A percentile compares a stretch with the other conserved stretches of the same genome.
Evolutionary conservation across 345 rosid species (phyloP).

Genomic region (Salix arbutifolia): DNA sequence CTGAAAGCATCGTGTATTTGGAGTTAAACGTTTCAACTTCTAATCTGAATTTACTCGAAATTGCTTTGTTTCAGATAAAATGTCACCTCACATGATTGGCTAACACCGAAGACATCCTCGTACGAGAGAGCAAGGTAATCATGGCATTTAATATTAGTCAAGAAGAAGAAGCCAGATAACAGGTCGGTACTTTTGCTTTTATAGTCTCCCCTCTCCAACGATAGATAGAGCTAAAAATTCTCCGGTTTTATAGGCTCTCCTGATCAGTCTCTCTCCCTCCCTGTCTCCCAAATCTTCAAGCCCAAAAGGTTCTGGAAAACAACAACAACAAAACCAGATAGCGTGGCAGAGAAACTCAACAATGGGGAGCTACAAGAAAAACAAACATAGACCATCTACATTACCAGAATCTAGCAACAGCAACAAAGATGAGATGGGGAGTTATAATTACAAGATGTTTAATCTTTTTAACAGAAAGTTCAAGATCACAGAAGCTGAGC

Average conservation of each 20-base stretch:
- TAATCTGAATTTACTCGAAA: no score
- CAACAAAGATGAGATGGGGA: slow-evolving; percentile 14
- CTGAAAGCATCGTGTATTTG: no score
- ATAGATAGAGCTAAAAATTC: slow-evolving; percentile 41
- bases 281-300: background rate
- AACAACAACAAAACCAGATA: background rate
- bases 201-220: slow-evolving; percentile 8
- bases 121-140: background rate
- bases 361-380: slow-evolving; percentile 19
- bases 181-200: background rate
- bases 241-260: slow-evolving; percentile 31
- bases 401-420: background rate
- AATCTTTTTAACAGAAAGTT: slow-evolving; percentile 28
- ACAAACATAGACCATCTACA: slow-evolving; percentile 1
- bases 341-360: background rate
- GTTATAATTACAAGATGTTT: slow-evolving; percentile 32
- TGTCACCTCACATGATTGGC: no score
- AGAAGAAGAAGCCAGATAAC: background rate
- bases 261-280: background rate
- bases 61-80: no score
- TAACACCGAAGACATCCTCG: background rate
- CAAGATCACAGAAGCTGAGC: slow-evolving; percentile 31
- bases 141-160: background rate
- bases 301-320: background rate
- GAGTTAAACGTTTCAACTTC: no score